Percentiles rank a stretch among this genome's conserved stretches.
Conservation (phyloP, 495 filamentous ascomycete genomes). For the Aspergillus diversus region DNA sequence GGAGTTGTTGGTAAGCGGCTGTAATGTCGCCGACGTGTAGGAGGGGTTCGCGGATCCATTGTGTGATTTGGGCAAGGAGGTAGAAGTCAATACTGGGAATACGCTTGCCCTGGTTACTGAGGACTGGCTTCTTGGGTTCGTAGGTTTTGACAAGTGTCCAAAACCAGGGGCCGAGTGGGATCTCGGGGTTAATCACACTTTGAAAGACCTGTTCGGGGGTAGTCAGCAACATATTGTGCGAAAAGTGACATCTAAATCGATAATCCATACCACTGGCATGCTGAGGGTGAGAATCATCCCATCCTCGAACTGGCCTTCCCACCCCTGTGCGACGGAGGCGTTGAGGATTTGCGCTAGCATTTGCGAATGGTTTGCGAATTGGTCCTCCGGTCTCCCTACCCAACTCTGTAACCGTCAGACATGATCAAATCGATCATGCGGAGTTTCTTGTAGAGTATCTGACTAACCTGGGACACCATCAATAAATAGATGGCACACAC, state of each 20-base stretch:
- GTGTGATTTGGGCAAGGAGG: conserved; percentile 27
- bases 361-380: conserved; percentile 32
- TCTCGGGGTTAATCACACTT: conserved; percentile 33
- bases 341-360: conserved; percentile 39
- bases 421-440: not conserved
- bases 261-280: conserved; percentile 38
- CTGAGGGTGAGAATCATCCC: conserved; percentile 37
- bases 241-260: not conserved
- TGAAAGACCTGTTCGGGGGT: conserved; percentile 34
- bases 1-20: conserved; percentile 23
- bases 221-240: not conserved
- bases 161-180: conserved; percentile 30
- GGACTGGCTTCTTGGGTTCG: conserved; percentile 1
- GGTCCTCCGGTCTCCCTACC: conserved; percentile 27
- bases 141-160: conserved; percentile 22
- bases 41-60: conserved; percentile 26
- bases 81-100: conserved; percentile 20
- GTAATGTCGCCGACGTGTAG: conserved; percentile 28
- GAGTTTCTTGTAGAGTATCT: not conserved
- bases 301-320: conserved; percentile 31
- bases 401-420: conserved; percentile 30
- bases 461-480: conserved; percentile 44
- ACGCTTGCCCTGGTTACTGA: conserved; percentile 5
- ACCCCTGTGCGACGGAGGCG: conserved; percentile 27
- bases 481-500: conserved; percentile 47